Evolutionary conservation across 108 stramenopile genomes (phyloP), one percentile per base, ranked within the genome.

Genomic region (Aurantiochytrium sp.): DNA sequence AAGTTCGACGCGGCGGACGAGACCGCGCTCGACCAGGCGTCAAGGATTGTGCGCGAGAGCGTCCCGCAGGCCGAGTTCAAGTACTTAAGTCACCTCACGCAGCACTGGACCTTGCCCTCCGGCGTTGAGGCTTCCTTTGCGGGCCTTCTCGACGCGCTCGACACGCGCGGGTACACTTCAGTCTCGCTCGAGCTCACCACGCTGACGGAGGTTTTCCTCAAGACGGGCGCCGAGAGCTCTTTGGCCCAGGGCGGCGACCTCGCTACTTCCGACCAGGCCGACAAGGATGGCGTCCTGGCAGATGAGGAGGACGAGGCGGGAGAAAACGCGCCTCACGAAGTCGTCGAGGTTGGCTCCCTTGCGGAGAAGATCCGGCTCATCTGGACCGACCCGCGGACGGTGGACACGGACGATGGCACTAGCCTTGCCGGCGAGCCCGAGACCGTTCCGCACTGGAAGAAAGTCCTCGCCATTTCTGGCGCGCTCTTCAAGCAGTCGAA

Each of bases 161-260:
- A 54, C 15, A 24, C 12, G 17, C n/a, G 31, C 31, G 90, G 92
- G 1, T 87, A 42, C 34, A 53, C 34, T 4, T 55, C 87, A 50
- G 53, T 89, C 5, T 86, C 89, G 3, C 65, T 92, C 32, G 91
- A 91, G 21, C 52, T 92, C 55, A 91, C 91, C 5, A 90, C 91
- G 4, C 50, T 92, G n/a, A 87, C 87, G 42, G 68, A 91, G 37
- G 92, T 92, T 4, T 93, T 93, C 52, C 73, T 93, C 34, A 55
- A 90, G 31, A 91, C 91, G 10, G 92, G 92, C 3, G 55, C 89
- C 37, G 92, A 93, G 85, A 87, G 17, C 50, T 52, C 87, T 34
- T 42, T 17, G 10, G 89, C 87, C 22, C 48, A 88, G 10, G 88
- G 55, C 6, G 36, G 45, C 8, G 87, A 85, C 52, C 54, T 68